phyloP scores from a whole-genome alignment of 2,329 filamentous ascomycete genomes.

The Alternaria dauci region DNA sequence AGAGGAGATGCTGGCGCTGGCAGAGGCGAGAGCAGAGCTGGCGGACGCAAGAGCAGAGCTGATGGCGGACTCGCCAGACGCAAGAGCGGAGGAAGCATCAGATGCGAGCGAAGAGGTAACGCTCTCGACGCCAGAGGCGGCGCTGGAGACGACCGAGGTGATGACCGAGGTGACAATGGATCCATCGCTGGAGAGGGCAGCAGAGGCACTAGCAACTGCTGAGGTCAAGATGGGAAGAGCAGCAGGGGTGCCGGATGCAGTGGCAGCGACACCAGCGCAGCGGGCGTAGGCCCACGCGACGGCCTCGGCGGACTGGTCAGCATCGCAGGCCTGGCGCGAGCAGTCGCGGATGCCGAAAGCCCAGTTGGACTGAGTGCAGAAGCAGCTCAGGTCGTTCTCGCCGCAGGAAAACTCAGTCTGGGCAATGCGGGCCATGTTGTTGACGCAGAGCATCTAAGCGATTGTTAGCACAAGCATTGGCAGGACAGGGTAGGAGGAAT shows the following conservation, averaged over 20 bases:
- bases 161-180: conserved; percentile 11
- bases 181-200: background rate
- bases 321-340: conserved; percentile 52
- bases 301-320: conserved; percentile 37
- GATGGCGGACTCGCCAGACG: conserved; percentile 13
- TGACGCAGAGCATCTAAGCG: conserved; percentile 52
- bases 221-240: conserved; percentile 27
- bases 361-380: conserved; percentile 57
- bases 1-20: conserved; percentile 18
- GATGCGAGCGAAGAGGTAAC: conserved; percentile 19
- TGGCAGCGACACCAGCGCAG: conserved; percentile 41
- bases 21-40: conserved; percentile 19
- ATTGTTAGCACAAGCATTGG: conserved; percentile 17
- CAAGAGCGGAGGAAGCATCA: conserved; percentile 9
- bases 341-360: conserved; percentile 60
- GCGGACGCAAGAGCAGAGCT: conserved; percentile 10
- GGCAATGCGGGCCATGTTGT: conserved; percentile 57
- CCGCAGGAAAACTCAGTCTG: conserved; percentile 52
- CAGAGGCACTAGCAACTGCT: conserved; percentile 18
- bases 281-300: conserved; percentile 45
- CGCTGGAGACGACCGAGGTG: conserved; percentile 24
- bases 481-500: background rate
- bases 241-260: conserved; percentile 21
- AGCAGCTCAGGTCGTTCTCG: conserved; percentile 51
- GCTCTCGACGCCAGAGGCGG: conserved; percentile 3